Base-by-base conservation (phyloP, 768 basidiomycete species). In the Kondoa malvinella region DNA sequence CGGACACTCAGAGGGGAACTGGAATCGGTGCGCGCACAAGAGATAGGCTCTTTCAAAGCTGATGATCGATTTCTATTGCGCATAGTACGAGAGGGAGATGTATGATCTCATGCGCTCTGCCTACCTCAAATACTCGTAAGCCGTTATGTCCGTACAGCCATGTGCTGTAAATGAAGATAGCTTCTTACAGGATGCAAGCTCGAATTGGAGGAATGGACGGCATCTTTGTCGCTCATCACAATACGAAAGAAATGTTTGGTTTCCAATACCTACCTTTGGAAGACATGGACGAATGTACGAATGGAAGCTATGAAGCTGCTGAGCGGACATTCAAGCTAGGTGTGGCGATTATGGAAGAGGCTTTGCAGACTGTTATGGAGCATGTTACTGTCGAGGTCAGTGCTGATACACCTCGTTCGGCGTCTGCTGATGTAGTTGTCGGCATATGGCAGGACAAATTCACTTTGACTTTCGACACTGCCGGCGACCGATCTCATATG, bases 131-230 rank as follows among this genome's bases (percentile, higher is more conserved):
- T 96, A 90, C 76, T 86, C 83, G 88, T 88, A 32, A 8, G 61
- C 30, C 12, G 27, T 15, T 34, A 17, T 27, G 29, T 30, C 8
- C n/a, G n/a, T 63, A 31, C 15, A 17, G 21, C 29, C 15, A 15
- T 16, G 12, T 27, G 57, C n/a, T 63, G 3, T 33, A 32, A 21
- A 3, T 27, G 61, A 63, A 63, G 27, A 50, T 59, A 14, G 25
- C 14, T 34, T 33, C 16, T 16, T 70, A 16, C 70, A 91, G 89
- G 71, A 87, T 97, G 79, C 94, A 99, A 81, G 92, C 83, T 1
- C 86, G 94, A 2, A 97, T 99, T 69, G 94, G 94, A 8, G 85
- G 86, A 74, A 97, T 97, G 94, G 92, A 95, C 74, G 94, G 94
- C 17, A 56, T 60, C 21, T 81, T 91, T 68, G 84, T 90, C 50